Base-by-base conservation (phyloP, 768 basidiomycete species). In the Rhizopogon roseolus region DNA sequence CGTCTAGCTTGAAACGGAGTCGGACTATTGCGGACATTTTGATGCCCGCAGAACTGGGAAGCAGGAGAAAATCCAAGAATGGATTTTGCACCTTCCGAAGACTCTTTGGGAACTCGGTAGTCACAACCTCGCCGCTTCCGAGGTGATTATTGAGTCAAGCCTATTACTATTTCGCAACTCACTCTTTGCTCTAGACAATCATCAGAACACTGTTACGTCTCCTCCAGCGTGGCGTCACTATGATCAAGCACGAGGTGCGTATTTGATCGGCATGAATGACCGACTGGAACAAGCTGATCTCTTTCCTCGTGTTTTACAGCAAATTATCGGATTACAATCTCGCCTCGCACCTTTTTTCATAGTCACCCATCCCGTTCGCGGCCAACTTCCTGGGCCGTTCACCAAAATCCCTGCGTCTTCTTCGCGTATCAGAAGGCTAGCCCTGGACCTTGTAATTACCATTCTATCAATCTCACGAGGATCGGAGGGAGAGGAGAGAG, bases 21-120 rank as follows among this genome's bases (percentile, higher is more conserved):
- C 69, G 0, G 73, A 76, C 42, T 86, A 84, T 61, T 60, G 53
- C 4, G 86, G 85, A 5, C 54, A 63, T 22, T 81, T 86, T 60
- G 69, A 66, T 13, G 57, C 76, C 19, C 60, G 48, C 58, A 68
- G 52, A 56, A 64, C 58, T 54, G 59, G 55, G 4, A 64, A 63
- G 40, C 60, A 56, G 25, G 60, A 53, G 32, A 74, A 69, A 49
- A 67, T 86, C 38, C 70, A 76, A 49, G 78, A 78, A 19, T 97
- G 94, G 93, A 58, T 93, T 16, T 66, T 78, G 27, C 82, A 88
- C 58, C 77, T 97, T 41, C 92, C 94, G 0, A 86, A 82, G 68
- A 77, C 78, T 6, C 73, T 98, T 4, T 98, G 95, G 95, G 94
- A 98, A 66, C 67, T 88, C 9, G 86, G 87, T 3, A 69, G 68